A percentile compares a stretch with the other conserved stretches of the same genome.
Conservation (phyloP, 306 rosid species). For the Lathyrus tuberosus region DNA sequence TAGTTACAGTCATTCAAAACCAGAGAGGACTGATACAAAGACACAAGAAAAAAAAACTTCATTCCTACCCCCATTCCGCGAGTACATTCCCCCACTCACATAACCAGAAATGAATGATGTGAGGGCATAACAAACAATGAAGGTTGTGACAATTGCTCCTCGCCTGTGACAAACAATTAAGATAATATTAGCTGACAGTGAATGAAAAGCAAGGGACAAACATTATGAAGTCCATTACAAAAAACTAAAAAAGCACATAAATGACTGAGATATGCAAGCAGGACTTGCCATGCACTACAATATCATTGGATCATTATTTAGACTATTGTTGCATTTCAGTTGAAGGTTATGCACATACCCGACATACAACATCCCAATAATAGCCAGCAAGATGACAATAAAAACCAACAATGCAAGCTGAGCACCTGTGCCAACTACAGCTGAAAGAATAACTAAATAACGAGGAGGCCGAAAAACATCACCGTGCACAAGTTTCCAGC, state of each 20-base stretch:
- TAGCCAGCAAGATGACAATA: constrained; percentile 90
- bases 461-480: constrained; percentile 97
- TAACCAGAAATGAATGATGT: constrained; percentile 99
- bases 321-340: no score
- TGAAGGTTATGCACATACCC: constrained; percentile 48
- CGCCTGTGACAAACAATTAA: constrained; percentile 62
- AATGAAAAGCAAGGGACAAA: constrained; percentile 1
- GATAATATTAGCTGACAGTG: constrained; percentile 18
- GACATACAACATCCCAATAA: constrained; percentile 95
- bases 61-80: constrained; percentile 85
- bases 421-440: constrained; percentile 98
- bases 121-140: constrained; percentile 96
- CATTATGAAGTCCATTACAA: constrained; percentile 14
- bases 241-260: background rate
- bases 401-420: constrained; percentile 94
- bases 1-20: constrained; percentile 20
- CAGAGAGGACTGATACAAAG: constrained; percentile 31
- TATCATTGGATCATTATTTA: no score
- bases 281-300: no score
- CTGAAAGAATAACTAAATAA: constrained; percentile 79
- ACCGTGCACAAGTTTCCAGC: constrained; percentile 99
- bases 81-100: constrained; percentile 99
- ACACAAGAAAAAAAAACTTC: constrained; percentile 12
- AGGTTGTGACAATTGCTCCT: constrained; percentile 98
- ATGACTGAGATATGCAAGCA: constrained; percentile 22